Percentiles rank a stretch among this genome's conserved stretches.
Conservation (phyloP, 2,329 filamentous ascomycete genomes). For the Colletotrichum truncatum region DNA sequence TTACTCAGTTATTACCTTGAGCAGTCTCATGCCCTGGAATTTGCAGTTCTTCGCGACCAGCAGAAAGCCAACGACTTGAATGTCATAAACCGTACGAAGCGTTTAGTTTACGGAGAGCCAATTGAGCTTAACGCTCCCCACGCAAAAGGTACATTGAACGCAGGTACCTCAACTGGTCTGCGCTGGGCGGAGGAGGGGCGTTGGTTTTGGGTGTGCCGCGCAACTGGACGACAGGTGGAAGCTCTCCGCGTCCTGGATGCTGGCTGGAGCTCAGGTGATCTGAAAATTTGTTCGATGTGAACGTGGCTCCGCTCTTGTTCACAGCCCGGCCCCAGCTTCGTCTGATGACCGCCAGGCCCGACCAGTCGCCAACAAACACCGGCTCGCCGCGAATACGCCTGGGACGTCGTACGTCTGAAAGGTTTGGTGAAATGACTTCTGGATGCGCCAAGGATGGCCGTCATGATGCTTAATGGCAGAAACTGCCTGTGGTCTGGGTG, state of each 20-base stretch:
- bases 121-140: slow-evolving; percentile 9
- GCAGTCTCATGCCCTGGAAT: not conserved
- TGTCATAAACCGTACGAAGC: not conserved
- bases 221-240: slow-evolving; percentile 23
- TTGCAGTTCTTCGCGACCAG: not conserved
- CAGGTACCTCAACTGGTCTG: slow-evolving; percentile 12
- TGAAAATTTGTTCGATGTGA: slow-evolving; percentile 27
- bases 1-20: too few relatives aligned
- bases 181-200: slow-evolving; percentile 3
- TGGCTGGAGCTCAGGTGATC: slow-evolving; percentile 28
- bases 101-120: not conserved
- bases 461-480: slow-evolving; percentile 4
- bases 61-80: not conserved
- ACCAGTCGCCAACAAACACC: slow-evolving; percentile 25
- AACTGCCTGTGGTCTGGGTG: slow-evolving; percentile 4
- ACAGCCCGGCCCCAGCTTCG: slow-evolving; percentile 26
- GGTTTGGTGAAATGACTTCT: slow-evolving; percentile 14
- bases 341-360: slow-evolving; percentile 23
- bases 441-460: slow-evolving; percentile 14
- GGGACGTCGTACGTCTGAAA: slow-evolving; percentile 20
- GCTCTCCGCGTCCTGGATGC: slow-evolving; percentile 23
- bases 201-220: slow-evolving; percentile 19
- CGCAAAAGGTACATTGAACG: slow-evolving; percentile 1
- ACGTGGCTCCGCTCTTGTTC: slow-evolving; percentile 25
- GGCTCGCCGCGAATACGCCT: slow-evolving; percentile 14